Evolutionary conservation across 371 early-diverging fungal species (phyloP).

Genomic region (Mucor saturninus): DNA sequence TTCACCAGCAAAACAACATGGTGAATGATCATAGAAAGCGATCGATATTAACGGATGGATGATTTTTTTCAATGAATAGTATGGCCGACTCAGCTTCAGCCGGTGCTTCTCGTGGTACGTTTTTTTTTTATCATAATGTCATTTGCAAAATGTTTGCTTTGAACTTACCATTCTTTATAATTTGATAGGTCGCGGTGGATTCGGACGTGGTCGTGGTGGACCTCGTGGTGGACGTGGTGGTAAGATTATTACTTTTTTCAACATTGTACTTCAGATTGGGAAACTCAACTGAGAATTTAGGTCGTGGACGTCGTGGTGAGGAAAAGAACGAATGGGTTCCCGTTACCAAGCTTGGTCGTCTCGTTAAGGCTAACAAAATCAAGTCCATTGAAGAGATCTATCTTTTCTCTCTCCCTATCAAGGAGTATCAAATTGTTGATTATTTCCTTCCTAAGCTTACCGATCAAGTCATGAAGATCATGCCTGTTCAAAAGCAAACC

Average conservation of each 20-base stretch:
- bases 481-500: slow-evolving; percentile 99
- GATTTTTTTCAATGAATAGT: slow-evolving; percentile 17
- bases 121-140: not conserved
- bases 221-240: slow-evolving; percentile 52
- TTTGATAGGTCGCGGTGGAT: slow-evolving; percentile 71
- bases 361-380: slow-evolving; percentile 94
- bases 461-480: slow-evolving; percentile 99
- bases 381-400: slow-evolving; percentile 96
- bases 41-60: slow-evolving; percentile 9
- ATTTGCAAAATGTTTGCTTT: not conserved
- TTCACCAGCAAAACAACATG: not conserved
- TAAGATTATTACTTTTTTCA: slow-evolving; percentile 45
- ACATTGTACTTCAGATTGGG: not conserved
- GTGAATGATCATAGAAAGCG: not conserved
- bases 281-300: slow-evolving; percentile 18
- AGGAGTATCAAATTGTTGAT: slow-evolving; percentile 99
- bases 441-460: slow-evolving; percentile 95
- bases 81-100: slow-evolving; percentile 83
- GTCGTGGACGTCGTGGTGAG: slow-evolving; percentile 86
- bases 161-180: not conserved
- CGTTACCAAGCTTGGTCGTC: slow-evolving; percentile 97
- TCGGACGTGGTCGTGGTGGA: slow-evolving; percentile 83
- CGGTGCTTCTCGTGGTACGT: slow-evolving; percentile 71
- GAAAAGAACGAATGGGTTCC: slow-evolving; percentile 93
- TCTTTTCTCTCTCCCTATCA: slow-evolving; percentile 97